These are phyloP conservation scores for Xerocomellus dryophilus DNA, from an alignment of 768 basidiomycete species.

Conservation along the genomic window DNA sequence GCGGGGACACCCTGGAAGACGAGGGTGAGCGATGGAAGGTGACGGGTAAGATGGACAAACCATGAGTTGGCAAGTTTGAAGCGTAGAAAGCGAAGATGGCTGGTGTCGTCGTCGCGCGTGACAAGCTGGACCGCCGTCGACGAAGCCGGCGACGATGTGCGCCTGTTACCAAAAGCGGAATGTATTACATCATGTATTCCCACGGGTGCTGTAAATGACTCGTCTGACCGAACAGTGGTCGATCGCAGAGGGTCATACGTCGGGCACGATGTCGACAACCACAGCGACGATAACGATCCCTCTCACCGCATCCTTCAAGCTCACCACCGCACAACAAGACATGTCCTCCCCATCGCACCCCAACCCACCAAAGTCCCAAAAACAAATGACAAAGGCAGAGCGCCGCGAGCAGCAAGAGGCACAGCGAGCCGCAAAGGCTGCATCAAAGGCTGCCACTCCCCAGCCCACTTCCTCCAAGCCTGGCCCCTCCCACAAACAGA, in stretches of 20 bases:
- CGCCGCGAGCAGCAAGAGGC: slow-evolving; percentile 75
- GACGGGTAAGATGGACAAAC: slow-evolving; percentile 4
- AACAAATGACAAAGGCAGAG: slow-evolving; percentile 77
- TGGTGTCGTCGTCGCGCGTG: too few species aligned
- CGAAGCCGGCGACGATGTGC: neutral
- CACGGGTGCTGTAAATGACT: slow-evolving; percentile 21
- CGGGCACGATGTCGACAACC: slow-evolving; percentile 22
- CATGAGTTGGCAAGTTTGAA: slow-evolving; percentile 13
- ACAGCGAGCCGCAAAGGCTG: slow-evolving; percentile 75
- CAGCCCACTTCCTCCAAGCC: slow-evolving; percentile 24
- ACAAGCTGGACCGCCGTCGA: neutral
- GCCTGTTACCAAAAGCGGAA: slow-evolving; percentile 9
- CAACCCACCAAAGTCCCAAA: slow-evolving; percentile 46
- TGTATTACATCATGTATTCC: slow-evolving; percentile 18
- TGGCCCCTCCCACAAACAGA: slow-evolving; percentile 29
- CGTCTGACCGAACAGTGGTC: too few species aligned
- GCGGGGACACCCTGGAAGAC: slow-evolving; percentile 86
- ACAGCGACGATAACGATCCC: slow-evolving; percentile 20
- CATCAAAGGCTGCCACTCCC: slow-evolving; percentile 18
- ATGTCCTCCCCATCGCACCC: slow-evolving; percentile 5
- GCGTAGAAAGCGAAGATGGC: neutral
- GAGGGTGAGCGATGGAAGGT: neutral
- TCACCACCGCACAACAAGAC: slow-evolving; percentile 5
- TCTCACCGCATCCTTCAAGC: slow-evolving; percentile 16
- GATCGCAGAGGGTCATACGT: neutral